These are phyloP conservation scores for Xylariaceae sp. DNA, from an alignment of 2,329 filamentous ascomycete genomes.

Conservation along the genomic window DNA sequence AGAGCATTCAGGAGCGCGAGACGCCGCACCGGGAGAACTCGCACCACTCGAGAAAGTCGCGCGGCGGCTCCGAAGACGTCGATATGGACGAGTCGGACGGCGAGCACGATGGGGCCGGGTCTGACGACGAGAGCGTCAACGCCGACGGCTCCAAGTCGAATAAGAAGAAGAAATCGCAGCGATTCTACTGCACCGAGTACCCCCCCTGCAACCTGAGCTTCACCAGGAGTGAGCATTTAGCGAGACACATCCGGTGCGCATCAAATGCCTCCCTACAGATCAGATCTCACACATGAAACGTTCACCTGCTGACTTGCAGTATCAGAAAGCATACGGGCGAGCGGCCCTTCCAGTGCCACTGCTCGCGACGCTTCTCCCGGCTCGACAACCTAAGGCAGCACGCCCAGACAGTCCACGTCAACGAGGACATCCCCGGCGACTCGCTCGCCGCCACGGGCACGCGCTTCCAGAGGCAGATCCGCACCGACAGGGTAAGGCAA, in stretches of 20 bases:
- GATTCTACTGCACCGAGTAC: slow-evolving; percentile 93
- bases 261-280: background rate
- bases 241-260: slow-evolving; percentile 79
- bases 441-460: slow-evolving; percentile 90
- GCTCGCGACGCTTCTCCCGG: slow-evolving; percentile 83
- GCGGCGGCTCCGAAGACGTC: slow-evolving; percentile 56
- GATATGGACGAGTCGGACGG: slow-evolving; percentile 72
- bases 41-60: slow-evolving; percentile 53
- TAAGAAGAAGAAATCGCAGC: slow-evolving; percentile 94
- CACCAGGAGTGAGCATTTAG: slow-evolving; percentile 90
- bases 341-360: slow-evolving; percentile 93
- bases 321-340: slow-evolving; percentile 92
- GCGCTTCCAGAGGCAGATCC: slow-evolving; percentile 83
- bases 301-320: slow-evolving; percentile 16
- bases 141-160: slow-evolving; percentile 61
- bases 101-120: slow-evolving; percentile 44
- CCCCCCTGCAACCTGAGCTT: slow-evolving; percentile 93
- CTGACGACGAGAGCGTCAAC: slow-evolving; percentile 58
- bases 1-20: slow-evolving; percentile 35
- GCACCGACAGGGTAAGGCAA: slow-evolving; percentile 75
- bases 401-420: slow-evolving; percentile 94
- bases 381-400: slow-evolving; percentile 94
- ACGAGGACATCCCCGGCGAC: slow-evolving; percentile 91
- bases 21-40: slow-evolving; percentile 48
- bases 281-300: background rate